phyloP scores from a whole-genome alignment of 257 asterid species.

The Rehmannia glutinosa region DNA sequence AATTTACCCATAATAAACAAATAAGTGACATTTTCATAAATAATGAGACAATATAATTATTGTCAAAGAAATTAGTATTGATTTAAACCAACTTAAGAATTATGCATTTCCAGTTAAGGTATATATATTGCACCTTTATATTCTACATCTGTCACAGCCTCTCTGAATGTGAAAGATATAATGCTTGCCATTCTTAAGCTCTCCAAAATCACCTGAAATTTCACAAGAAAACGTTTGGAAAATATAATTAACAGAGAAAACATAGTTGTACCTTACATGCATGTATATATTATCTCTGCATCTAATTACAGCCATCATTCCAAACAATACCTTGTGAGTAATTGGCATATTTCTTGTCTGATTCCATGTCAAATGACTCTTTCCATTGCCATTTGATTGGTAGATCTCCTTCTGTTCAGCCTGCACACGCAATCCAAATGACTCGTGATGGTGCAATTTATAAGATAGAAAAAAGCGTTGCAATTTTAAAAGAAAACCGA shows the following conservation, averaged over 20 bases:
- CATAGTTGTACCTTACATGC: conserved; percentile 10
- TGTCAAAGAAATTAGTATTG: too few relatives aligned
- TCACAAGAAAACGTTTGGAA: too few relatives aligned
- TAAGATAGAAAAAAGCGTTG: too few relatives aligned
- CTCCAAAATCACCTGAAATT: conserved; percentile 62
- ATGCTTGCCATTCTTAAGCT: conserved; percentile 81
- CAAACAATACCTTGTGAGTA: conserved; percentile 50
- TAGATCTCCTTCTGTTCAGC: conserved; percentile 63
- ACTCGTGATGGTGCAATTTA: too few relatives aligned
- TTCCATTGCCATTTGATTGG: conserved; percentile 34
- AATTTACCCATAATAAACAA: background rate
- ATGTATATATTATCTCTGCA: background rate
- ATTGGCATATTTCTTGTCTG: conserved; percentile 83
- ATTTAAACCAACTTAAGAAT: too few relatives aligned
- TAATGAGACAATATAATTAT: too few relatives aligned
- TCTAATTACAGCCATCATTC: background rate
- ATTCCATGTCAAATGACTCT: conserved; percentile 55
- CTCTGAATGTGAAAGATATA: conserved; percentile 84
- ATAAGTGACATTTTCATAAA: too few relatives aligned
- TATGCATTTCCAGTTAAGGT: too few relatives aligned
- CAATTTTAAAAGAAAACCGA: too few relatives aligned
- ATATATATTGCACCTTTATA: conserved; percentile 59
- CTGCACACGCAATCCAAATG: conserved; percentile 30
- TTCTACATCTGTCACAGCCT: conserved; percentile 78
- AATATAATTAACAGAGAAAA: too few relatives aligned